Percentiles rank a stretch among this genome's conserved stretches.
Conservation (phyloP, 2,329 filamentous ascomycete species). For the Verticillium tricorpus region DNA sequence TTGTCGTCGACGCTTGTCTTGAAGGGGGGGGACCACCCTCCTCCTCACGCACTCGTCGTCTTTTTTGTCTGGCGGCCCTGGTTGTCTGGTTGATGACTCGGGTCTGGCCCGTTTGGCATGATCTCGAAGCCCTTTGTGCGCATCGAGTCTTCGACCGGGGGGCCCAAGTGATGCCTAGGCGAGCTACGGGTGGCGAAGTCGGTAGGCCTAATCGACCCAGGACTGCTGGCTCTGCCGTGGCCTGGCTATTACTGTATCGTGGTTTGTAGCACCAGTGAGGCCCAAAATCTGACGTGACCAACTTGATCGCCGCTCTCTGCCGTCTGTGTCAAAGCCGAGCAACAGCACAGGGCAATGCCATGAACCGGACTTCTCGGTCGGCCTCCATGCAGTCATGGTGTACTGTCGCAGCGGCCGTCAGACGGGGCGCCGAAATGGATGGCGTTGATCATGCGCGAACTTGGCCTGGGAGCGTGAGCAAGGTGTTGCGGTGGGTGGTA, state of each 20-base stretch:
- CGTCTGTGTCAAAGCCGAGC: background rate
- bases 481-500: too few species aligned
- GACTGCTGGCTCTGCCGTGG: background rate
- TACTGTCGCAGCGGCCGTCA: too few species aligned
- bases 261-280: background rate
- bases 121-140: background rate
- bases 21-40: background rate
- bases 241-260: background rate
- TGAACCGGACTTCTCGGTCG: too few species aligned
- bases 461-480: too few species aligned
- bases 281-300: slow-evolving; percentile 12
- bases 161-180: background rate
- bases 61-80: background rate
- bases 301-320: background rate
- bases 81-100: background rate
- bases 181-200: background rate
- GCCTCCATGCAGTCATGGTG: too few species aligned
- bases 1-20: background rate
- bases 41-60: background rate
- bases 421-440: too few species aligned
- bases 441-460: too few species aligned
- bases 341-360: too few species aligned
- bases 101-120: background rate
- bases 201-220: background rate
- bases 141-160: background rate